Evolutionary conservation across 2,329 filamentous ascomycete genomes (phyloP), one percentile per base, ranked within the genome.

Genomic region (Diaporthe ampelina): DNA sequence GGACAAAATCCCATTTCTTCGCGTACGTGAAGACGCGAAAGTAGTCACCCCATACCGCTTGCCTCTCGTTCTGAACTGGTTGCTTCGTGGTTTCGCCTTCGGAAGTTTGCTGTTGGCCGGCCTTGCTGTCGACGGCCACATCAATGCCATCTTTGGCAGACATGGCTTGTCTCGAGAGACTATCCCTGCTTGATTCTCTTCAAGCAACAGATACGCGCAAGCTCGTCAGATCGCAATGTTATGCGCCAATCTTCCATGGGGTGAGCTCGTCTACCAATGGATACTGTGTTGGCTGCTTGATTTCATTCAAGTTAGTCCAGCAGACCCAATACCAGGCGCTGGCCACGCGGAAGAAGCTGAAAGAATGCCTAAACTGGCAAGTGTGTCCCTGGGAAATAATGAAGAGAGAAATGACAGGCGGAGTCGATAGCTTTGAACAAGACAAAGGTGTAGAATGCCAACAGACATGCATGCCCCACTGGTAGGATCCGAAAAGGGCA

Each of bases 1-100:
- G 81, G 32, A 86, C 59, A 40, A 86, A 84, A 76, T 91, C 89
- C 83, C 85, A 87, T 80, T 82, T 84, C 70, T 84, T 88, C 21
- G 88, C 89, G 82, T 90, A 91, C 9, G 82, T 80, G 76, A 91
- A 91, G 58, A 91, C 73, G 13, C 74, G 67, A 21, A 75, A 73
- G 32, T 75, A 75, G 17, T 75, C 74, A 4, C 65, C 74, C 74
- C 74, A 75, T 9, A 29, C 65, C 19, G 74, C 74, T 43, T 75
- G 71, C 32, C 71, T 70, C 71, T 73, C 74, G 10, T 56, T 43
- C 11, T 72, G 43, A 24, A 37, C 37, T 21, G 40, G 40, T 32
- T 58, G 17, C 24, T 48, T 68, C 4, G 65, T 29, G 29, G 19
- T 32, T 45, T 54, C 43, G 32, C 48, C 24, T 56, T 52, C 45